A percentile compares a stretch with the other conserved stretches of the same genome.
phyloP scores from a whole-genome alignment of 106 monocot species.

The Allium sativum region DNA sequence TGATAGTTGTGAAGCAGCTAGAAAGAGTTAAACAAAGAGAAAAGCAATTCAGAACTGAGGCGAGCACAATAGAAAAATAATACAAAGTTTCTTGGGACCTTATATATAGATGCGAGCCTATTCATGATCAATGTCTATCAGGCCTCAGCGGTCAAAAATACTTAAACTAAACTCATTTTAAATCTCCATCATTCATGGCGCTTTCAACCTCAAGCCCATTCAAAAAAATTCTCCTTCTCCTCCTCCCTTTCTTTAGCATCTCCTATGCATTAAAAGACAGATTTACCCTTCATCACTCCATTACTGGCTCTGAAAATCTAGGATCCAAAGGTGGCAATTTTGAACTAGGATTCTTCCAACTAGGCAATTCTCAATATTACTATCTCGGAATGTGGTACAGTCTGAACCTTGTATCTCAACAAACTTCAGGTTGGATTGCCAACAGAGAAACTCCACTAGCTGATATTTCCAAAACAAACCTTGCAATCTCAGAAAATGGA shows the following conservation, averaged over 20 bases:
- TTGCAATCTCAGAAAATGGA: constrained; percentile 18
- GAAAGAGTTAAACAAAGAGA: too few relatives aligned
- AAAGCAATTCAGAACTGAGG: too few relatives aligned
- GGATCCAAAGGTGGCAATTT: constrained; percentile 28
- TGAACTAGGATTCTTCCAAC: constrained; percentile 31
- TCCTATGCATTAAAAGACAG: constrained; percentile 3
- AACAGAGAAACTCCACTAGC: constrained; percentile 18
- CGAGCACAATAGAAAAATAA: too few relatives aligned
- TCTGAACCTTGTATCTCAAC: constrained; percentile 6
- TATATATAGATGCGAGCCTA: too few relatives aligned
- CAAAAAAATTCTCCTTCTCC: background rate
- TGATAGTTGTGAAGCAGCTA: too few relatives aligned
- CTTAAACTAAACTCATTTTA: too few relatives aligned
- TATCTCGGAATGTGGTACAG: too few relatives aligned
- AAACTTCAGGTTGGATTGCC: constrained; percentile 17
- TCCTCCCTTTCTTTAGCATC: background rate
- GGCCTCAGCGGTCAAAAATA: too few relatives aligned
- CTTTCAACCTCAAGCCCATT: background rate
- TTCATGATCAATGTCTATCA: too few relatives aligned
- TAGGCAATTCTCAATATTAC: constrained; percentile 11
- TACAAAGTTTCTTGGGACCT: too few relatives aligned
- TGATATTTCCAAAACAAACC: constrained; percentile 2
- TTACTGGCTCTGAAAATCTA: constrained; percentile 18
- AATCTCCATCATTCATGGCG: too few relatives aligned
- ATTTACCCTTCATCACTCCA: constrained; percentile 6